Conservation (phyloP, 768 basidiomycete genomes). For the Flagelloscypha sp. region DNA sequence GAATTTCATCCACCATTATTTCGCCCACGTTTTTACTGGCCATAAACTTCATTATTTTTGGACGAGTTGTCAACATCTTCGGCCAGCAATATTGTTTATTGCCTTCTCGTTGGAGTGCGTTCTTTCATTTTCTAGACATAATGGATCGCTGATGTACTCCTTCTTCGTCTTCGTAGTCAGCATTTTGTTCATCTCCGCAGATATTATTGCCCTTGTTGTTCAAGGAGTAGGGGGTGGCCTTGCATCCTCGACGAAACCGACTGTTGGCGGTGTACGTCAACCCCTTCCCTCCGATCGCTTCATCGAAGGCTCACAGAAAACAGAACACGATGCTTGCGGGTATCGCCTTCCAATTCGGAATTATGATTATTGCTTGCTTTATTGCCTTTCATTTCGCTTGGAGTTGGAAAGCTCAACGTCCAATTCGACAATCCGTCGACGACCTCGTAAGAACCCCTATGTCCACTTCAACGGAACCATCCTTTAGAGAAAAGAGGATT, state of each 20-base stretch:
- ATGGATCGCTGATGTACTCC: no score
- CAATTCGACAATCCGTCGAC: slow-evolving; percentile 17
- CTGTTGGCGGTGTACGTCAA: slow-evolving; percentile 1
- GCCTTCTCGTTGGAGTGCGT: slow-evolving; percentile 25
- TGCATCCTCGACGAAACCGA: slow-evolving; percentile 12
- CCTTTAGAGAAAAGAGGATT: no score
- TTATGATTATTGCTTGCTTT: no score
- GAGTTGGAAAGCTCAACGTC: no score
- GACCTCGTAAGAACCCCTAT: no score
- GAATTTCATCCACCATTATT: slow-evolving; percentile 34
- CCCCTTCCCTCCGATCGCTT: no score
- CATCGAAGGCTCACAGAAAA: no score
- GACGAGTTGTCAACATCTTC: slow-evolving; percentile 25
- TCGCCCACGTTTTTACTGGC: slow-evolving; percentile 37
- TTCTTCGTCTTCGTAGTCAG: no score
- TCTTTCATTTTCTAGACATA: slow-evolving; percentile 5
- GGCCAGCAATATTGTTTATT: slow-evolving; percentile 28
- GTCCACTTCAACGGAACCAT: no score
- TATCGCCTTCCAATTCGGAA: slow-evolving; percentile 9
- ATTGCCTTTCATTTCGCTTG: slow-evolving; percentile 6
- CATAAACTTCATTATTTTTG: slow-evolving; percentile 39
- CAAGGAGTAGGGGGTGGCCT: slow-evolving; percentile 20
- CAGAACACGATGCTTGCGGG: slow-evolving; percentile 10
- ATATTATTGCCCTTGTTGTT: slow-evolving; percentile 17
- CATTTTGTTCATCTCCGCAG: slow-evolving; percentile 17